phyloP scores from a whole-genome alignment of 306 rosid genomes.

The Malus fusca region DNA sequence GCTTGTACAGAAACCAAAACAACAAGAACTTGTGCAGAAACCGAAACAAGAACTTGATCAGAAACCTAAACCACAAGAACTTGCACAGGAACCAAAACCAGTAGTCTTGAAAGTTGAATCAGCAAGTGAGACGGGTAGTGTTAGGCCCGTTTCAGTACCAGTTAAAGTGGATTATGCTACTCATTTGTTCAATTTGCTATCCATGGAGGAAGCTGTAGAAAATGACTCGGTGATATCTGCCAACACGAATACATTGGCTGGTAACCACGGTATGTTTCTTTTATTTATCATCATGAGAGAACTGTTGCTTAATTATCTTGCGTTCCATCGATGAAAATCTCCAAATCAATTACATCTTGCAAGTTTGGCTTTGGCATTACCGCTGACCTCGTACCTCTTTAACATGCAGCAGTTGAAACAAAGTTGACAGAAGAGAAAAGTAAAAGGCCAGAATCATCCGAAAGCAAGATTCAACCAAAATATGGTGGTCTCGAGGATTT shows the following conservation, averaged over 20 bases:
- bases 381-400: background rate
- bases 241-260: background rate
- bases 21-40: background rate
- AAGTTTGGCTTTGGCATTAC: background rate
- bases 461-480: slow-evolving; percentile 3
- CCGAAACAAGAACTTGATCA: background rate
- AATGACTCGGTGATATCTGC: background rate
- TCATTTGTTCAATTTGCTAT: slow-evolving; percentile 15
- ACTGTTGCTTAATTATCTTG: background rate
- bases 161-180: slow-evolving; percentile 17
- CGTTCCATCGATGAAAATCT: background rate
- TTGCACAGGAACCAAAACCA: background rate
- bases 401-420: slow-evolving; percentile 8
- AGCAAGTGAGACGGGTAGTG: background rate
- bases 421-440: background rate
- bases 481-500: slow-evolving; percentile 6
- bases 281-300: background rate
- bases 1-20: background rate
- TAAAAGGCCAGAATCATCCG: background rate
- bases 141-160: background rate
- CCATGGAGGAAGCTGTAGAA: background rate
- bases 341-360: background rate
- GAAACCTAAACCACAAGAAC: background rate
- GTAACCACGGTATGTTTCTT: slow-evolving; percentile 7
- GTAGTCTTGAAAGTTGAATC: background rate